Evolutionary conservation across 495 filamentous ascomycete genomes (phyloP).

Genomic region (Terfezia boudieri): DNA sequence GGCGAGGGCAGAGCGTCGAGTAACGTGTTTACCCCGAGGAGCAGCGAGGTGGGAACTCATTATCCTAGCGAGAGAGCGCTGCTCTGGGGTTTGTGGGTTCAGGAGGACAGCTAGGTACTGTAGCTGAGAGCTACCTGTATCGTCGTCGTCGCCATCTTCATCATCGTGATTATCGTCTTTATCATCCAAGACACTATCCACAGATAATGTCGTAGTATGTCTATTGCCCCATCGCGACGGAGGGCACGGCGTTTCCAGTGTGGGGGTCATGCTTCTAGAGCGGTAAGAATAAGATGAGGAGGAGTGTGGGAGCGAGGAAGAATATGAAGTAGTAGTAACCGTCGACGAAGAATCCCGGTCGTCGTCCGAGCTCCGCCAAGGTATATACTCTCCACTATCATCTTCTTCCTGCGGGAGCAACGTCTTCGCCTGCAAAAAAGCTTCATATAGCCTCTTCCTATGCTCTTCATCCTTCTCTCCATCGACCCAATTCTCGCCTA

Average conservation of each 20-base stretch:
- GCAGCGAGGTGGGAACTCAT: conserved; percentile 65
- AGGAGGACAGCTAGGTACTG: conserved; percentile 57
- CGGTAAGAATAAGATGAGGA: background rate
- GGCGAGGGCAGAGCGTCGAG: conserved; percentile 35
- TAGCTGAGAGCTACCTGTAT: conserved; percentile 15
- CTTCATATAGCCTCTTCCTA: no score
- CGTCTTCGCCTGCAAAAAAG: no score
- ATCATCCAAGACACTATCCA: conserved; percentile 22
- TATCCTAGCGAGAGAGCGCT: conserved; percentile 56
- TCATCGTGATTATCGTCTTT: conserved; percentile 23
- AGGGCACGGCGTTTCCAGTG: background rate
- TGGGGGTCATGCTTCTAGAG: background rate
- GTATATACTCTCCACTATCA: conserved; percentile 2
- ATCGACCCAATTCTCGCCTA: conserved; percentile 27
- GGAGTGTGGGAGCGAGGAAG: background rate
- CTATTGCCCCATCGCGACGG: background rate
- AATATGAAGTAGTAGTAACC: no score
- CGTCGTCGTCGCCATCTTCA: conserved; percentile 21
- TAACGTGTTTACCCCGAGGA: conserved; percentile 25
- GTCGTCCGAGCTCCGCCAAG: background rate
- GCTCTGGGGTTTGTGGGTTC: conserved; percentile 53
- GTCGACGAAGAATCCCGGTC: no score
- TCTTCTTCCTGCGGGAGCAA: background rate
- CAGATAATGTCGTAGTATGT: background rate
- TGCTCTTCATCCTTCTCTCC: no score